Base-by-base conservation (phyloP, 1,284 basidiomycete genomes). In the Cryptococcus sp. region DNA sequence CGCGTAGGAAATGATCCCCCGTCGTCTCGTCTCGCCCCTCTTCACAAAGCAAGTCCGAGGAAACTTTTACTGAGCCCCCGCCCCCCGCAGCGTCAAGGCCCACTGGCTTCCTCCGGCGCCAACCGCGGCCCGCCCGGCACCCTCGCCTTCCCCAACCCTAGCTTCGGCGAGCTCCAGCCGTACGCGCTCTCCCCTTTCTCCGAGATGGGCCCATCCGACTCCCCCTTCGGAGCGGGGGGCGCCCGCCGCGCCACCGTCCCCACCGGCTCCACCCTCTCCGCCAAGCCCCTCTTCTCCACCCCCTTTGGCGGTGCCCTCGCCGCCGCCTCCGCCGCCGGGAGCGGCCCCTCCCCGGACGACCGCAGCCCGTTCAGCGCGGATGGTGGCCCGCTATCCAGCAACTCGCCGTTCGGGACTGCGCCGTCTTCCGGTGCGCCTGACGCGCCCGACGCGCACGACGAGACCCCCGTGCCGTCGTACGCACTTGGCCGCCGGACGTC, bases 401-500 rank as follows among this genome's bases (percentile, higher is more conserved):
- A 51, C 2, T 72, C 75, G 6, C 76, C 76, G 2, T 76, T 77
- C 46, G 73, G 71, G n/a, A 62, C 46, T 36, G 54, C 60, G 37
- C 56, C 59, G 18, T 50, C 58, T 78, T 79, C 60, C 85, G 71
- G 87, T 82, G 72, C 82, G 86, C 44, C 63, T 15, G 63, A 65
- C 20, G 53, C 56, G 5, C 61, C 62, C 18, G 55, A 62, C 9
- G 46, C 64, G 15, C 55, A 67, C 5, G 72, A 73, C 65, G 66
- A 70, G 59, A 75, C 60, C 24, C 64, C 66, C 38, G 68, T 75
- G 45, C 78, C 75, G 11, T 69, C 71, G 8, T 76, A 88, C 84
- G 90, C 94, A 58, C 85, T 97, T 63, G 91, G 89, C 24, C 84
- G 95, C 44, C 85, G 95, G 43, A 90, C 90, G 2, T 97, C 93